Percentiles rank a stretch among this genome's conserved stretches.
phyloP scores from a whole-genome alignment of 2,329 filamentous ascomycete species.

The Rhinocladiella similis region DNA sequence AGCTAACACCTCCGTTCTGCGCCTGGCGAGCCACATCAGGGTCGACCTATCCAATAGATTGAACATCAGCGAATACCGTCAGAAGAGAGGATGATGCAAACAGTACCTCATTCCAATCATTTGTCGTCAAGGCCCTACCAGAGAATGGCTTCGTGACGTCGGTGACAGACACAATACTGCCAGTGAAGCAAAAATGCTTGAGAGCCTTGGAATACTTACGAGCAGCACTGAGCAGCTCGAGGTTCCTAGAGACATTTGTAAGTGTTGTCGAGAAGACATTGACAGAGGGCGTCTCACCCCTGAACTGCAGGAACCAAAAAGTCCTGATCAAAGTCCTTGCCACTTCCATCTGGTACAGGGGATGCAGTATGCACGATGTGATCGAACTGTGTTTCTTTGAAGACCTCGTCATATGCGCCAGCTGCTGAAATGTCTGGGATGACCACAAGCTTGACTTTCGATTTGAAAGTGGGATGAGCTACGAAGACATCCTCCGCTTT shows the following conservation, averaged over 20 bases:
- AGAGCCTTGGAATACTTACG: not conserved
- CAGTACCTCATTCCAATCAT: slow-evolving; percentile 7
- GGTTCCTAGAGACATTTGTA: not conserved
- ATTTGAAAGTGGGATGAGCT: slow-evolving; percentile 4
- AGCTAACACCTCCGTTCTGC: slow-evolving; percentile 1
- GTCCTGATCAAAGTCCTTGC: slow-evolving; percentile 10
- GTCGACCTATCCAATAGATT: not conserved
- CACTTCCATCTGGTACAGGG: slow-evolving; percentile 8
- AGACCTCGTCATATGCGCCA: slow-evolving; percentile 4
- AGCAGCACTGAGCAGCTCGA: slow-evolving; percentile 2
- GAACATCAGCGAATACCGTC: no score
- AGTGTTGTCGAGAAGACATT: no score
- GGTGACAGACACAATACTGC: slow-evolving; percentile 4
- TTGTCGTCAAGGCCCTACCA: not conserved
- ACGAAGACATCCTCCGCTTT: slow-evolving; percentile 11
- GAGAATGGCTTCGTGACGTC: not conserved
- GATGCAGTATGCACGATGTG: slow-evolving; percentile 10
- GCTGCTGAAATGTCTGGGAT: slow-evolving; percentile 3
- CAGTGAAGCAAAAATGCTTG: slow-evolving; percentile 6
- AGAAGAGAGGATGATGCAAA: not conserved
- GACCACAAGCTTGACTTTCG: slow-evolving; percentile 3
- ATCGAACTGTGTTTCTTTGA: slow-evolving; percentile 4
- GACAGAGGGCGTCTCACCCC: not conserved
- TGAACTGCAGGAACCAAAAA: slow-evolving; percentile 9
- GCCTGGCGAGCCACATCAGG: slow-evolving; percentile 2